Evolutionary conservation across 495 filamentous ascomycete genomes (phyloP), one percentile per base, ranked within the genome.

Genomic region (Podospora pseudopauciseta): DNA sequence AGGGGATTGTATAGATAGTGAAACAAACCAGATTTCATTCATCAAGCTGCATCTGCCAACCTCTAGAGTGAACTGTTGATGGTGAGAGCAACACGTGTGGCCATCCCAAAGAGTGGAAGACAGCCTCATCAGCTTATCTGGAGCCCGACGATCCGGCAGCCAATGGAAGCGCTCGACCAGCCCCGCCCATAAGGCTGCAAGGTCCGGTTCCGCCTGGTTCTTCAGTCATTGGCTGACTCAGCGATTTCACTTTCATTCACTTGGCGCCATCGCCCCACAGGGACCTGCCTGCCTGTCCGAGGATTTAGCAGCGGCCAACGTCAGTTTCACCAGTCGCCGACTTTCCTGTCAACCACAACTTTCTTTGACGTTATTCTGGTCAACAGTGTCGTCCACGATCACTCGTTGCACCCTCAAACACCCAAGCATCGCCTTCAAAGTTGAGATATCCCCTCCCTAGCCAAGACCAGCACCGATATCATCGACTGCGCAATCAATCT

Each of bases 251-350:
- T 13, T 16, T 2, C 39, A 16, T 16, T 49, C 0, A 11, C 34
- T 5, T 11, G 11, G 34, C 0, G 34, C 6, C 34, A 3, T 49
- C 6, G 39, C 39, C 15, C 30, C 30, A 32, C 30, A 32, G 30
- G 30, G 9, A 16, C 15, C 15, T 16, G 15, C 39, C 13, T 3
- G 39, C 13, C 15, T 13, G 18, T 23, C 23, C 23, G 18, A 19
- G 55, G 55, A 20, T 23, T 58, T 58, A 23, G 55, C 55, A 58
- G 5, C n/a, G 55, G 55, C 55, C 55, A 58, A 58, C 55, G 55
- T 58, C 55, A 58, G 3, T 58, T 58, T 58, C 55, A 58, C n/a
- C 55, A 1, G 23, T 26, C 55, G 23, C n/a, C 55, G n/a, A 58
- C 55, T 58, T 58, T 58, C 55, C 19, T 58, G 18, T 49, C 39